Evolutionary conservation across 2,329 filamentous ascomycete species (phyloP).

Genomic region (Stagonosporopsis tanaceti): DNA sequence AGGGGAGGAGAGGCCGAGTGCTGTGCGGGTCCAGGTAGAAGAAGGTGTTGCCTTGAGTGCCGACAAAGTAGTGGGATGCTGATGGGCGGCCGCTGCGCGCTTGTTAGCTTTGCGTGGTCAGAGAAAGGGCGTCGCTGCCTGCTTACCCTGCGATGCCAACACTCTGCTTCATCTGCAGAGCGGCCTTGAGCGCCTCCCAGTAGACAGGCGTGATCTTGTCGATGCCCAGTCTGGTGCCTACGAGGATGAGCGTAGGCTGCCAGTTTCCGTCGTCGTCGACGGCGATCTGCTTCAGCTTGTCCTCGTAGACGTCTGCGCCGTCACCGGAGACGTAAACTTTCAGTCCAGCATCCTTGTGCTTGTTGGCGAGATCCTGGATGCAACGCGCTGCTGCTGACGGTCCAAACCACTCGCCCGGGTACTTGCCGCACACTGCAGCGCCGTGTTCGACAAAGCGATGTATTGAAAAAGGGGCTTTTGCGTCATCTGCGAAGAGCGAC

Average conservation of each 20-base stretch:
- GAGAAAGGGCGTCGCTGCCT: neutral
- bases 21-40: conserved; percentile 97
- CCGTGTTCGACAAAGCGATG: conserved; percentile 93
- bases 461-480: conserved; percentile 88
- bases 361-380: conserved; percentile 82
- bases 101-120: conserved; percentile 14
- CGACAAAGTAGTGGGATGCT: conserved; percentile 82
- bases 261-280: conserved; percentile 72
- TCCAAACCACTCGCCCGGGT: conserved; percentile 98
- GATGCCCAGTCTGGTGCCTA: conserved; percentile 89
- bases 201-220: conserved; percentile 95
- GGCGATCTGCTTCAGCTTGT: conserved; percentile 82
- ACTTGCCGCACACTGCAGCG: conserved; percentile 85
- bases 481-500: conserved; percentile 85
- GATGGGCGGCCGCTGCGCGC: conserved; percentile 80
- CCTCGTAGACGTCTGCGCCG: conserved; percentile 90
- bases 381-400: conserved; percentile 95
- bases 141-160: conserved; percentile 91
- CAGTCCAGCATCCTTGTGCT: conserved; percentile 68
- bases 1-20: conserved; percentile 78
- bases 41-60: conserved; percentile 76
- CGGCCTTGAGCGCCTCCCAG: conserved; percentile 87
- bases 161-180: conserved; percentile 88
- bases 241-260: conserved; percentile 84
- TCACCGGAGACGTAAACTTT: conserved; percentile 90